These are phyloP conservation scores for Ceratorhiza oryzae-sativae DNA, from an alignment of 1,284 basidiomycete genomes.

Conservation along the genomic window DNA sequence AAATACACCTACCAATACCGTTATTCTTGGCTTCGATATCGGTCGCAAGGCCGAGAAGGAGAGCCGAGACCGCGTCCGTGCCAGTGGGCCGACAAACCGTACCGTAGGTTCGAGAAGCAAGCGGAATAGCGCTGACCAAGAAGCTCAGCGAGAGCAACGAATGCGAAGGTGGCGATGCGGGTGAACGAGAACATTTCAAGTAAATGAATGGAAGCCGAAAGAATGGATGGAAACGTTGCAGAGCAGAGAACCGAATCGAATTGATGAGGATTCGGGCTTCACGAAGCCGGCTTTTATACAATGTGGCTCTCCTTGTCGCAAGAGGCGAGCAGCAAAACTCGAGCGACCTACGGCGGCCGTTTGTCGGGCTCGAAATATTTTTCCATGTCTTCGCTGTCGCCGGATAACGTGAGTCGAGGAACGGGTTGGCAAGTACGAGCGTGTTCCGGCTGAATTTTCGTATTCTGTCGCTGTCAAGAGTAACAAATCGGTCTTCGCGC, in stretches of 20 bases:
- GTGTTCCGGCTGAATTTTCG: not conserved
- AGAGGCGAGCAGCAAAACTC: not conserved
- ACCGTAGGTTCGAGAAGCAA: not conserved
- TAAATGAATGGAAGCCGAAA: not conserved
- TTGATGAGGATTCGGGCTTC: not conserved
- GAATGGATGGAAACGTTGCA: not conserved
- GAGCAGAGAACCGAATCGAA: not conserved
- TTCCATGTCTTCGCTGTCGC: not conserved
- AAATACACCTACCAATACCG: constrained; percentile 1
- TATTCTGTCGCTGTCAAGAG: not conserved
- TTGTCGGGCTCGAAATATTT: no score
- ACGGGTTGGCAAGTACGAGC: not conserved
- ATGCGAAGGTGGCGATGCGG: not conserved
- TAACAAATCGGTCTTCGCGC: not conserved
- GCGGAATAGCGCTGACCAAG: constrained; percentile 15
- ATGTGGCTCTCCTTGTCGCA: not conserved
- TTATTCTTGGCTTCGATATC: constrained; percentile 16
- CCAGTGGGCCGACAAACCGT: not conserved
- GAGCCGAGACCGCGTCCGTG: constrained; percentile 5
- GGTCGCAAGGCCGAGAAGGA: not conserved
- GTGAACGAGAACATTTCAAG: constrained; percentile 23
- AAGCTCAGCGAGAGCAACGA: constrained; percentile 30
- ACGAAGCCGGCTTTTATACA: not conserved
- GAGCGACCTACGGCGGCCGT: not conserved
- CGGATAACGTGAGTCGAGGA: not conserved